Percentiles rank a stretch among this genome's conserved stretches.
phyloP scores from a whole-genome alignment of 441 rosid species.

The Populus hybrid region DNA sequence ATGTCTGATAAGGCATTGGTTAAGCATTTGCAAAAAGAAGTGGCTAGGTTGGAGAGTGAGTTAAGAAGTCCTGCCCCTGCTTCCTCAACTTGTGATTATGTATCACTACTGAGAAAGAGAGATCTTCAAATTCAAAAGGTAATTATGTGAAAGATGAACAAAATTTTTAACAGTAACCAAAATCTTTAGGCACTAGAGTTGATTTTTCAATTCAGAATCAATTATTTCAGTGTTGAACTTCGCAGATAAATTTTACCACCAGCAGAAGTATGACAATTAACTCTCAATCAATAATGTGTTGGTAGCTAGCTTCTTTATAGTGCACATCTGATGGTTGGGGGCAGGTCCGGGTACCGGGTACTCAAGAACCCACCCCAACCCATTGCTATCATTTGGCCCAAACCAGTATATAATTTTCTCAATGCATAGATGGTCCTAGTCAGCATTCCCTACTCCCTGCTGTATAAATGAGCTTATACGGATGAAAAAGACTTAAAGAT shows the following conservation, averaged over 20 bases:
- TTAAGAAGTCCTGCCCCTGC: conserved; percentile 61
- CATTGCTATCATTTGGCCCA: background rate
- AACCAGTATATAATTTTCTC: background rate
- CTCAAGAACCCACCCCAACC: background rate
- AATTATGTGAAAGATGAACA: conserved; percentile 9
- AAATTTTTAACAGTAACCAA: background rate
- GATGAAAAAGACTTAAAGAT: background rate
- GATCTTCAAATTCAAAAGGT: conserved; percentile 94
- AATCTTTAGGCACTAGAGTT: background rate
- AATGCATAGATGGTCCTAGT: background rate
- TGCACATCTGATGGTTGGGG: background rate
- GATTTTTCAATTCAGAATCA: background rate
- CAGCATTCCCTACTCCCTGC: background rate
- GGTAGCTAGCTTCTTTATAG: too few species aligned
- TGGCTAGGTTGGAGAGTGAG: conserved; percentile 91
- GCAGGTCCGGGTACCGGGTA: background rate
- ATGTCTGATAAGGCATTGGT: conserved; percentile 97
- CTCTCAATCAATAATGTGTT: background rate
- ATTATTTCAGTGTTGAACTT: background rate
- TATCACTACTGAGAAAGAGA: conserved; percentile 61
- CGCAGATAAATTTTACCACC: background rate
- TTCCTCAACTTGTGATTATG: conserved; percentile 50
- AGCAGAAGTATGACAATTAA: background rate
- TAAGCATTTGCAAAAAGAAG: conserved; percentile 88
- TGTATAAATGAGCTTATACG: background rate